Evolutionary conservation across 352 stramenopile genomes (phyloP).

Genomic region (Pythium phragmiticola): DNA sequence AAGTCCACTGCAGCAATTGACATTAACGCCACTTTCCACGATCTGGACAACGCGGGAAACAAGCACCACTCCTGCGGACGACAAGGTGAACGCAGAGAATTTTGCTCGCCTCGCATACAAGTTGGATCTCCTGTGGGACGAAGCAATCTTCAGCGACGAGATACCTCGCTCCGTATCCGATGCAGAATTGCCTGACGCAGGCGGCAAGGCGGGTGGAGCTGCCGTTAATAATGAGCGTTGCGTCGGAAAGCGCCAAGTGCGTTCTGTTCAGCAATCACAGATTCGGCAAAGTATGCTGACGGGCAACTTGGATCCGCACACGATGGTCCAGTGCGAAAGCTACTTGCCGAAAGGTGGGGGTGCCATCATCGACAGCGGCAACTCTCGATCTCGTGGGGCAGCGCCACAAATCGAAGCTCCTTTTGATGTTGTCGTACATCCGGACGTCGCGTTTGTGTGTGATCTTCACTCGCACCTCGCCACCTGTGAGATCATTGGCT

Average conservation of each 20-base stretch:
- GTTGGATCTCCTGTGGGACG: conserved; percentile 74
- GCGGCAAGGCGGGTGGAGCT: conserved; percentile 5
- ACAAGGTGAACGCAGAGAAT: not conserved
- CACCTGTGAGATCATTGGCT: conserved; percentile 94
- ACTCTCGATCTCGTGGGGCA: conserved; percentile 40
- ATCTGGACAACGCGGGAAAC: conserved; percentile 25
- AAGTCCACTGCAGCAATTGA: not conserved
- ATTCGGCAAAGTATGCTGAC: conserved; percentile 75
- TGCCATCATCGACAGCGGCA: conserved; percentile 23
- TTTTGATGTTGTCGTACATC: conserved; percentile 87
- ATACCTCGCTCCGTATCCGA: not conserved
- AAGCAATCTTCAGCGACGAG: conserved; percentile 53
- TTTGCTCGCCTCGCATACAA: conserved; percentile 39
- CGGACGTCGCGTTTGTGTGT: conserved; percentile 88
- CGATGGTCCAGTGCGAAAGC: conserved; percentile 81
- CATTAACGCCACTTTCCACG: conserved; percentile 20
- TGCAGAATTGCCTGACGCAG: not conserved
- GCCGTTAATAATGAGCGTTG: conserved; percentile 13
- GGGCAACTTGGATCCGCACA: conserved; percentile 78
- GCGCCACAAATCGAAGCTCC: conserved; percentile 57
- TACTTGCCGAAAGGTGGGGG: conserved; percentile 43
- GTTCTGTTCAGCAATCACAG: conserved; percentile 76
- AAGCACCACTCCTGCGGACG: not conserved
- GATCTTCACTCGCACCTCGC: conserved; percentile 93
- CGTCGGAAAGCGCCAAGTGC: conserved; percentile 54